Conservation (phyloP, 2,329 filamentous ascomycete species). For the Tolypocladium tropicale region DNA sequence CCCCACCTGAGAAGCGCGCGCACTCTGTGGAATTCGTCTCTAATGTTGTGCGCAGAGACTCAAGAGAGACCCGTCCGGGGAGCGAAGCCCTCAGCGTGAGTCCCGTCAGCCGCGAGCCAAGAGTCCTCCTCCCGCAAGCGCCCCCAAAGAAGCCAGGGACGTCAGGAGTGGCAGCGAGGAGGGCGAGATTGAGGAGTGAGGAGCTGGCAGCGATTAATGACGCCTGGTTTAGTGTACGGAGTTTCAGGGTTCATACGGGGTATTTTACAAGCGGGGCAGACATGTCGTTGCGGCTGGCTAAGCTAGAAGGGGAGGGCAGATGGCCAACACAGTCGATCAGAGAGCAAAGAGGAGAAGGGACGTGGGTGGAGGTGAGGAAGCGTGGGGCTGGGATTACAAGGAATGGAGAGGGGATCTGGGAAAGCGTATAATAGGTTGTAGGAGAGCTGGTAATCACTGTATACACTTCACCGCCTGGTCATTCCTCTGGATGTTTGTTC, state of each 20-base stretch:
- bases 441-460: background rate
- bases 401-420: background rate
- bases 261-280: background rate
- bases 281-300: background rate
- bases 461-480: background rate
- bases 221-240: background rate
- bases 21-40: conserved; percentile 2
- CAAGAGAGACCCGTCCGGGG: conserved; percentile 47
- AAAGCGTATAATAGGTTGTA: no score
- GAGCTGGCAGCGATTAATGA: background rate
- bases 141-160: conserved; percentile 28
- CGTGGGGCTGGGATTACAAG: background rate
- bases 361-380: background rate
- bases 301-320: no score
- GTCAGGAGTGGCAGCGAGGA: conserved; percentile 77
- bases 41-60: conserved; percentile 37
- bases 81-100: conserved; percentile 51
- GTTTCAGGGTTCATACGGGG: background rate
- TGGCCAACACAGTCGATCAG: no score
- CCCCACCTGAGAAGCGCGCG: background rate
- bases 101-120: conserved; percentile 35
- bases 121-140: conserved; percentile 39
- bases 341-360: background rate
- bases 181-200: conserved; percentile 80
- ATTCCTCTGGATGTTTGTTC: background rate